Percentiles rank a stretch among this genome's conserved stretches.
Evolutionary conservation across 176 grass and related monocot species (phyloP).

Genomic region (Tillandsia fasciculata): DNA sequence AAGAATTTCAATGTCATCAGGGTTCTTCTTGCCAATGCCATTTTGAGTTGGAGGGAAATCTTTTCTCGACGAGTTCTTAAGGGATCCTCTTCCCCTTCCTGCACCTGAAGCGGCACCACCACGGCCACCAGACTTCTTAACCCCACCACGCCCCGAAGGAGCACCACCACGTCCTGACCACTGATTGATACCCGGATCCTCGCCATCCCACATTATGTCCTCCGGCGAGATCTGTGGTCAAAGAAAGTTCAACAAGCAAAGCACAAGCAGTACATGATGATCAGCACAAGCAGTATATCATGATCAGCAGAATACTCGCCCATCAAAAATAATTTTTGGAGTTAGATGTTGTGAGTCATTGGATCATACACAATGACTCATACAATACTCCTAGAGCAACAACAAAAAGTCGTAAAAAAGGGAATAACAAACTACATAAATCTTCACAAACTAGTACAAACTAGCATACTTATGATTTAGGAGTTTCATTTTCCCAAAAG

Average conservation of each 20-base stretch:
- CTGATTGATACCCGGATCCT: conserved; percentile 20
- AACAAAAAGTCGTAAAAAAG: too few species aligned
- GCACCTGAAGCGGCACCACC: conserved; percentile 18
- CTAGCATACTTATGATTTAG: too few species aligned
- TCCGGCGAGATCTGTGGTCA: conserved; percentile 14
- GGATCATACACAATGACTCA: too few species aligned
- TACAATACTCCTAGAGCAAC: too few species aligned
- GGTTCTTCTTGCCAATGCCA: conserved; percentile 17
- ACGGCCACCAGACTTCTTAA: conserved; percentile 17
- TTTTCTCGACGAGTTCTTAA: conserved; percentile 18
- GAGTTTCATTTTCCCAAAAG: too few species aligned
- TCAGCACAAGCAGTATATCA: too few species aligned
- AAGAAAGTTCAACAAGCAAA: not conserved
- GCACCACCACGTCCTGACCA: conserved; percentile 4
- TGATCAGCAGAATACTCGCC: too few species aligned
- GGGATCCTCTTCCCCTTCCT: conserved; percentile 23
- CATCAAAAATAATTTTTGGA: too few species aligned
- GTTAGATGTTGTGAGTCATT: too few species aligned
- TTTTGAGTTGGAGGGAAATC: conserved; percentile 13
- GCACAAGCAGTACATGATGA: not conserved
- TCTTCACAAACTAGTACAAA: too few species aligned
- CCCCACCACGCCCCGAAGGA: conserved; percentile 9
- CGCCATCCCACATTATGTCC: conserved; percentile 25
- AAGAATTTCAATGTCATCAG: conserved; percentile 21
- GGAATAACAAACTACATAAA: too few species aligned